These are phyloP conservation scores for Tricholomella constricta DNA, from an alignment of 768 basidiomycete species.

Conservation along the genomic window DNA sequence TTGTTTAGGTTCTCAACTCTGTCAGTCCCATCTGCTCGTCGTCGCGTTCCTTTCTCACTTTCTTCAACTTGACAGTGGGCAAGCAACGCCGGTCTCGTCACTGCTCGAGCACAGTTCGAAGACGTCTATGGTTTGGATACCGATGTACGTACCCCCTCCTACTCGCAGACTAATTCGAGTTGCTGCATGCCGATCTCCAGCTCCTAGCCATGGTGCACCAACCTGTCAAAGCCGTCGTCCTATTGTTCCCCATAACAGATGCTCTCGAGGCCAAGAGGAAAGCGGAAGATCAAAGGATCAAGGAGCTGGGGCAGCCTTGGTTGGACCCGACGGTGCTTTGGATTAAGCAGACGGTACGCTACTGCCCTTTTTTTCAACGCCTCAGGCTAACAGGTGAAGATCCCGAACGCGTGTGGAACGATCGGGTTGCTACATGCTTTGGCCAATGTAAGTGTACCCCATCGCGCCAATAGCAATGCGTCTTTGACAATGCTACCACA, in stretches of 20 bases:
- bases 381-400: constrained; percentile 40
- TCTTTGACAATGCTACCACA: constrained; percentile 21
- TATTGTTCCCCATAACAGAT: constrained; percentile 78
- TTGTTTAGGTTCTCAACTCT: constrained; percentile 46
- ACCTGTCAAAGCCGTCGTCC: constrained; percentile 81
- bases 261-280: constrained; percentile 49
- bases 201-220: constrained; percentile 68
- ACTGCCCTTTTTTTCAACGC: not conserved
- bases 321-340: constrained; percentile 73
- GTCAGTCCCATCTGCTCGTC: constrained; percentile 27
- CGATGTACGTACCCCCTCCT: constrained; percentile 44
- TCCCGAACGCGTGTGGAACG: constrained; percentile 84
- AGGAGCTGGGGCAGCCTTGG: constrained; percentile 41
- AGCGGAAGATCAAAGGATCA: constrained; percentile 61
- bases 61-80: constrained; percentile 55
- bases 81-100: constrained; percentile 61
- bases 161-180: not conserved
- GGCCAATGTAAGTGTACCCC: constrained; percentile 61
- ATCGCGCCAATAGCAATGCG: not conserved
- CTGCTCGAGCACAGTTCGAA: constrained; percentile 51
- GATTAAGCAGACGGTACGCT: constrained; percentile 86
- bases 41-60: not conserved
- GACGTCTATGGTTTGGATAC: constrained; percentile 77
- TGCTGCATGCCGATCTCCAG: constrained; percentile 32
- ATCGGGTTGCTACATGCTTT: constrained; percentile 85